phyloP scores from a whole-genome alignment of 2,329 filamentous ascomycete genomes.

The Alternaria gansuensis region DNA sequence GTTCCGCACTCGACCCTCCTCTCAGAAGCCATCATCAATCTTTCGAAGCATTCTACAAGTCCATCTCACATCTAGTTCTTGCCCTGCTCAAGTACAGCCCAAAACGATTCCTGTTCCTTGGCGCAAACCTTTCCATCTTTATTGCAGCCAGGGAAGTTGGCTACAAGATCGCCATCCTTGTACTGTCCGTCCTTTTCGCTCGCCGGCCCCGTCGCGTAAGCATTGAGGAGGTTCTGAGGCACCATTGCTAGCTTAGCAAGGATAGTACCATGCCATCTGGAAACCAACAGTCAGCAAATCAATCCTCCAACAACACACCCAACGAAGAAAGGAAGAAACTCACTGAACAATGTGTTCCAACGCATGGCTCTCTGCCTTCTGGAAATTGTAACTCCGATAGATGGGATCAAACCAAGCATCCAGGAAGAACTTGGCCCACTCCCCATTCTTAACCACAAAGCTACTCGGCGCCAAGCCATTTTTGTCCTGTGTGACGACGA shows the following conservation, averaged over 20 bases:
- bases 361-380: conserved; percentile 91
- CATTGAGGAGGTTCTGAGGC: conserved; percentile 84
- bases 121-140: conserved; percentile 70
- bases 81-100: conserved; percentile 45
- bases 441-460: conserved; percentile 81
- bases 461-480: conserved; percentile 80
- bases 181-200: conserved; percentile 65
- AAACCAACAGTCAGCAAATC: conserved; percentile 4
- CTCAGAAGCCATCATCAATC: not conserved
- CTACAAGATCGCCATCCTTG: conserved; percentile 83
- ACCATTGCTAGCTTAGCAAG: conserved; percentile 88
- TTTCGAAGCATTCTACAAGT: too few species aligned
- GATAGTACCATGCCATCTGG: conserved; percentile 95
- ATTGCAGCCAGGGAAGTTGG: conserved; percentile 79
- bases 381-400: conserved; percentile 94
- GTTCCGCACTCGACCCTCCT: too few species aligned
- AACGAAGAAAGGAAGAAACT: conserved; percentile 25
- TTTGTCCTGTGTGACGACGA: conserved; percentile 85
- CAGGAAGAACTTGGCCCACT: conserved; percentile 91
- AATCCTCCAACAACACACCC: not conserved
- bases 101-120: conserved; percentile 70
- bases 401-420: conserved; percentile 97
- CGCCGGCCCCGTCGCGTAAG: conserved; percentile 67
- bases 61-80: conserved; percentile 14
- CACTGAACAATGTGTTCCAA: conserved; percentile 69